These are phyloP conservation scores for Mycogone perniciosa DNA, from an alignment of 2,329 filamentous ascomycete species.

Conservation along the genomic window DNA sequence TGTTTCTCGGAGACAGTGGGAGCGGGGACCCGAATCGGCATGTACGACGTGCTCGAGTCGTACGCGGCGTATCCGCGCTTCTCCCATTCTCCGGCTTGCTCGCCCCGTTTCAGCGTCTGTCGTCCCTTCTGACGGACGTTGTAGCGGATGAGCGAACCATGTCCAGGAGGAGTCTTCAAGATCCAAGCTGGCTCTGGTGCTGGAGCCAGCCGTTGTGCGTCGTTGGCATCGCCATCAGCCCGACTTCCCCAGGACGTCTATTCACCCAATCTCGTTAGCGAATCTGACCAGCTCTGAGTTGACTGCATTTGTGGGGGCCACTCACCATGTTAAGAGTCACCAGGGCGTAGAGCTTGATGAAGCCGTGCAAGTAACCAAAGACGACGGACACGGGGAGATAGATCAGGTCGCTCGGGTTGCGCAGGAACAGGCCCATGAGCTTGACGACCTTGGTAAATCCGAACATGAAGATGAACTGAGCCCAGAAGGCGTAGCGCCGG, in stretches of 20 bases:
- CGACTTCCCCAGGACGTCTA: constrained; percentile 95
- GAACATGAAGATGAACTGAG: constrained; percentile 68
- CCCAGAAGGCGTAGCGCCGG: constrained; percentile 51
- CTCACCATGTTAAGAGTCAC: constrained; percentile 77
- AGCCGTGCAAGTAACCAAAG: constrained; percentile 88
- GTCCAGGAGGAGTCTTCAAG: constrained; percentile 39
- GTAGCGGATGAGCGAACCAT: constrained; percentile 40
- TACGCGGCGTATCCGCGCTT: constrained; percentile 29
- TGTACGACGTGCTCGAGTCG: constrained; percentile 32
- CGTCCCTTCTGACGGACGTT: constrained; percentile 38
- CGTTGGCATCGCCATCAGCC: constrained; percentile 81
- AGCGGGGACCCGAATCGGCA: constrained; percentile 23
- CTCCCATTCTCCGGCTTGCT: constrained; percentile 22
- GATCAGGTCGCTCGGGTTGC: constrained; percentile 73
- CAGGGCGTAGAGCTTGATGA: constrained; percentile 86
- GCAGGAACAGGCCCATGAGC: constrained; percentile 76
- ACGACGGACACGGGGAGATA: constrained; percentile 79
- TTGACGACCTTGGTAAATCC: constrained; percentile 85
- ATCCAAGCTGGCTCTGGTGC: constrained; percentile 36
- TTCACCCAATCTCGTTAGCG: constrained; percentile 6
- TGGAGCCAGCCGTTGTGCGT: constrained; percentile 60
- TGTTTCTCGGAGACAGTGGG: neutral
- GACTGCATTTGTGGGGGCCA: constrained; percentile 17
- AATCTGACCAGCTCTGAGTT: neutral
- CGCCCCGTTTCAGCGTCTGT: constrained; percentile 20